Percentiles rank a stretch among this genome's conserved stretches.
These are phyloP conservation scores for Skeletonema potamos DNA, from an alignment of 108 stramenopile genomes.

Conservation along the genomic window DNA sequence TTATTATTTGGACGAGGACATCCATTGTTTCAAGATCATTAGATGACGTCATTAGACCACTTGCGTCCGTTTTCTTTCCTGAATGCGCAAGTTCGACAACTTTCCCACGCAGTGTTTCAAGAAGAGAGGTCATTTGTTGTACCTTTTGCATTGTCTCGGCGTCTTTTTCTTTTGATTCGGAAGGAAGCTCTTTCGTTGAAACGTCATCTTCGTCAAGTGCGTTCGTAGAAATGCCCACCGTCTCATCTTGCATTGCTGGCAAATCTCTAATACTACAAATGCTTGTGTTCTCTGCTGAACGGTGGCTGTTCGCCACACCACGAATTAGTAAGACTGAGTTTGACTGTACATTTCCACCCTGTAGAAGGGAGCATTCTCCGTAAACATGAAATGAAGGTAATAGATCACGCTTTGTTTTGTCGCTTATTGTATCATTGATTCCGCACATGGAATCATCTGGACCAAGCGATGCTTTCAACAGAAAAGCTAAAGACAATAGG, in stretches of 20 bases:
- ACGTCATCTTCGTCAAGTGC: not conserved
- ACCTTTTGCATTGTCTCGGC: constrained; percentile 15
- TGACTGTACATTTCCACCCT: constrained; percentile 29
- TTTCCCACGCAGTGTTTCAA: constrained; percentile 38
- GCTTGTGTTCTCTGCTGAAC: not conserved
- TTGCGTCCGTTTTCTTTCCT: constrained; percentile 17
- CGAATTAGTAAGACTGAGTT: constrained; percentile 33
- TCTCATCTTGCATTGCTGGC: constrained; percentile 23
- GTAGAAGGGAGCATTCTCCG: constrained; percentile 30
- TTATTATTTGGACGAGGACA: constrained; percentile 23
- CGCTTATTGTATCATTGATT: not conserved
- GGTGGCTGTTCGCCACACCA: constrained; percentile 5
- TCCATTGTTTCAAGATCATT: constrained; percentile 33
- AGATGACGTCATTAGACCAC: constrained; percentile 19
- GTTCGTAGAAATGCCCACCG: not conserved
- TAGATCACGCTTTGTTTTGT: constrained; percentile 5
- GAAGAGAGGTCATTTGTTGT: constrained; percentile 25
- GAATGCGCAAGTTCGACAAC: constrained; percentile 34
- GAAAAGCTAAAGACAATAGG: constrained; percentile 35
- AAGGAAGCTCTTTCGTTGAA: not conserved
- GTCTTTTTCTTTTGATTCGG: not conserved
- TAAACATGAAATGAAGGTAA: constrained; percentile 22
- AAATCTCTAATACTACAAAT: constrained; percentile 28
- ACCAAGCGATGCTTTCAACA: constrained; percentile 28
- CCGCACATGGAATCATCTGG: not conserved